phyloP scores from a whole-genome alignment of 2,329 filamentous ascomycete genomes.

The Huntiella abstrusa region DNA sequence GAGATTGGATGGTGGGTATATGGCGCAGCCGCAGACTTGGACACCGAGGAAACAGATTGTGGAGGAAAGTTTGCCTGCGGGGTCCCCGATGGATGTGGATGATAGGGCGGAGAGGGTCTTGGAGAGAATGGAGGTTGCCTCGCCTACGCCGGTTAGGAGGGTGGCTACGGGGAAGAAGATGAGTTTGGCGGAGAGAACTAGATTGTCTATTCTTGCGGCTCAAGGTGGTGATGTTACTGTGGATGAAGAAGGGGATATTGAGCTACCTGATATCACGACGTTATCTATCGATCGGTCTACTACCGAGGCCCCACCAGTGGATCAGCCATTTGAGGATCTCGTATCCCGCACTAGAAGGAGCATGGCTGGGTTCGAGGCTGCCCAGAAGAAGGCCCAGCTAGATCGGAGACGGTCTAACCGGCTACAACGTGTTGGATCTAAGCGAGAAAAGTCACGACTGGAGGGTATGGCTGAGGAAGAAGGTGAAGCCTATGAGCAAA shows the following conservation, averaged over 20 bases:
- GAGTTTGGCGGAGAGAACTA: constrained; percentile 59
- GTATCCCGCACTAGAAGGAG: constrained; percentile 38
- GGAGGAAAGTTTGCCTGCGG: neutral
- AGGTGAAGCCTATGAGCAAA: constrained; percentile 18
- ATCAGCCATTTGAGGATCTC: constrained; percentile 27
- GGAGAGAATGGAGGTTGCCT: constrained; percentile 32
- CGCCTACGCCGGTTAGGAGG: constrained; percentile 37
- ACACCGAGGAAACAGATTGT: too few species aligned
- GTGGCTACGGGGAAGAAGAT: constrained; percentile 32
- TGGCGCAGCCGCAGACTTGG: neutral
- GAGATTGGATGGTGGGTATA: neutral
- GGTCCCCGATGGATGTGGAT: constrained; percentile 19
- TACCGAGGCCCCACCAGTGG: constrained; percentile 8
- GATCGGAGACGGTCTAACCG: constrained; percentile 31
- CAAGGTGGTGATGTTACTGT: constrained; percentile 18
- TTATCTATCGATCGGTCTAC: constrained; percentile 3
- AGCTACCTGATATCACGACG: constrained; percentile 13
- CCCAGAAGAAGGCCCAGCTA: constrained; percentile 39
- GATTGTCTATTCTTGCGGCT: constrained; percentile 53
- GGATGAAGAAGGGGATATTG: constrained; percentile 11
- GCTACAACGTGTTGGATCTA: constrained; percentile 4
- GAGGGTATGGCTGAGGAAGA: constrained; percentile 26
- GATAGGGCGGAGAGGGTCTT: constrained; percentile 37
- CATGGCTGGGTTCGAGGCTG: constrained; percentile 43
- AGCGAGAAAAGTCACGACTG: constrained; percentile 21